These are phyloP conservation scores for Barbatosphaeria neglecta DNA, from an alignment of 495 filamentous ascomycete species.

Conservation along the genomic window DNA sequence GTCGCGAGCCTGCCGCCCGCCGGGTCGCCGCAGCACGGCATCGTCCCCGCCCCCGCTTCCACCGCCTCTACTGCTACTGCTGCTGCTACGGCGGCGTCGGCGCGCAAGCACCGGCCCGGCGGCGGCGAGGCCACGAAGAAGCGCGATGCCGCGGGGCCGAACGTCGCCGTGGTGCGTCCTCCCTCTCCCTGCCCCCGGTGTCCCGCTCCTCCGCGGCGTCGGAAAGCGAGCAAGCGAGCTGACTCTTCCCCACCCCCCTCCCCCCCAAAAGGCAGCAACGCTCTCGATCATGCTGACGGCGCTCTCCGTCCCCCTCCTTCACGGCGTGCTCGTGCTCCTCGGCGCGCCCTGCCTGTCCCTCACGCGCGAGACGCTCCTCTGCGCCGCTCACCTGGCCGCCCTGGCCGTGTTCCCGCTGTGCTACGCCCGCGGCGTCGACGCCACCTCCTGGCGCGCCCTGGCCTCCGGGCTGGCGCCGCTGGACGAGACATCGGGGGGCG, in stretches of 20 bases:
- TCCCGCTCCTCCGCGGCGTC: neutral
- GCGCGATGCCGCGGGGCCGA: slow-evolving; percentile 19
- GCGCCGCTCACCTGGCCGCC: slow-evolving; percentile 68
- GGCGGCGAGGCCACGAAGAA: slow-evolving; percentile 35
- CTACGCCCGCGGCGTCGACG: slow-evolving; percentile 75
- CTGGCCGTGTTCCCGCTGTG: slow-evolving; percentile 64
- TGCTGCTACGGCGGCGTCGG: slow-evolving; percentile 11
- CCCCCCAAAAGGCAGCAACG: slow-evolving; percentile 39
- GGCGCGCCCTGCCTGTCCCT: slow-evolving; percentile 86
- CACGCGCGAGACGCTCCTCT: slow-evolving; percentile 61
- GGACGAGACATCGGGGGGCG: slow-evolving; percentile 60
- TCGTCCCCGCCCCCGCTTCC: too few relatives aligned
- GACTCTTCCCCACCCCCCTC: slow-evolving; percentile 3
- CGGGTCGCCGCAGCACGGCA: slow-evolving; percentile 22
- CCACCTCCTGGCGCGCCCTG: slow-evolving; percentile 61
- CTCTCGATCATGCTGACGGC: slow-evolving; percentile 50
- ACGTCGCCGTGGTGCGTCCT: slow-evolving; percentile 21
- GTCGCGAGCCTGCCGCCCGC: slow-evolving; percentile 62
- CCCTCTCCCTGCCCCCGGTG: neutral
- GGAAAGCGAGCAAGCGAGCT: neutral
- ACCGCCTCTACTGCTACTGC: too few relatives aligned
- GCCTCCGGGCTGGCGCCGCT: slow-evolving; percentile 40
- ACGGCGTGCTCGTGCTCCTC: slow-evolving; percentile 65
- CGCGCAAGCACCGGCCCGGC: slow-evolving; percentile 24
- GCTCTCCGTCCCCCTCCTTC: slow-evolving; percentile 46